Evolutionary conservation across 1,284 basidiomycete species (phyloP).

Genomic region (Pterula multifida): DNA sequence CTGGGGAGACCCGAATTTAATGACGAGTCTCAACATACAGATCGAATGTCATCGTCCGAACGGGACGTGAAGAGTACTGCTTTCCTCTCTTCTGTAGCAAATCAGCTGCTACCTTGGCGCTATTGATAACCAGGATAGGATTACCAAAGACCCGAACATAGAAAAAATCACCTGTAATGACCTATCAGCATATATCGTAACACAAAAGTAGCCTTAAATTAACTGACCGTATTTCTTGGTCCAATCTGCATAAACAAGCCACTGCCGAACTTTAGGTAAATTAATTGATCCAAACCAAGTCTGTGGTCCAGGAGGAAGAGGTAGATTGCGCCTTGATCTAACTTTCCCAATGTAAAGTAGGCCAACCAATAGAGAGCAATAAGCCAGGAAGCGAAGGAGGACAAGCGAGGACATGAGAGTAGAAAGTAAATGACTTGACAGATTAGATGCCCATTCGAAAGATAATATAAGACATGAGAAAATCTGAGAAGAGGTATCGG

Average conservation of each 20-base stretch:
- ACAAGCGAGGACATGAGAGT: too few species aligned
- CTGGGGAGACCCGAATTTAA: too few species aligned
- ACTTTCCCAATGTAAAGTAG: conserved; percentile 3
- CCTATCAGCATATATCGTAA: background rate
- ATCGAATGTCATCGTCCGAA: conserved; percentile 7
- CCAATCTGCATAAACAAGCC: conserved; percentile 37
- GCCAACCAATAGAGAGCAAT: conserved; percentile 4
- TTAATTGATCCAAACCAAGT: conserved; percentile 22
- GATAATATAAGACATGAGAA: too few species aligned
- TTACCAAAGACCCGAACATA: conserved; percentile 35
- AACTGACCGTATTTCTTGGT: conserved; percentile 28
- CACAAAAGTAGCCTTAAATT: too few species aligned
- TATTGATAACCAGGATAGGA: conserved; percentile 34
- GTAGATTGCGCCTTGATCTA: conserved; percentile 6
- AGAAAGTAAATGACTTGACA: too few species aligned
- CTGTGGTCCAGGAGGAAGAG: conserved; percentile 32
- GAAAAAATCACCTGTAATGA: conserved; percentile 29
- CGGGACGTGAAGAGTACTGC: conserved; percentile 33
- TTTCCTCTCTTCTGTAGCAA: conserved; percentile 31
- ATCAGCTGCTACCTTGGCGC: conserved; percentile 25
- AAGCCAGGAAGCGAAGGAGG: conserved; percentile 4
- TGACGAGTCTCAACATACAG: too few species aligned
- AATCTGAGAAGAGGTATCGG: too few species aligned
- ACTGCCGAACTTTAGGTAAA: conserved; percentile 28
- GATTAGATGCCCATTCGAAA: too few species aligned